These are phyloP conservation scores for Carnegiea gigantea DNA, from an alignment of 179 eudicot species.

Conservation along the genomic window DNA sequence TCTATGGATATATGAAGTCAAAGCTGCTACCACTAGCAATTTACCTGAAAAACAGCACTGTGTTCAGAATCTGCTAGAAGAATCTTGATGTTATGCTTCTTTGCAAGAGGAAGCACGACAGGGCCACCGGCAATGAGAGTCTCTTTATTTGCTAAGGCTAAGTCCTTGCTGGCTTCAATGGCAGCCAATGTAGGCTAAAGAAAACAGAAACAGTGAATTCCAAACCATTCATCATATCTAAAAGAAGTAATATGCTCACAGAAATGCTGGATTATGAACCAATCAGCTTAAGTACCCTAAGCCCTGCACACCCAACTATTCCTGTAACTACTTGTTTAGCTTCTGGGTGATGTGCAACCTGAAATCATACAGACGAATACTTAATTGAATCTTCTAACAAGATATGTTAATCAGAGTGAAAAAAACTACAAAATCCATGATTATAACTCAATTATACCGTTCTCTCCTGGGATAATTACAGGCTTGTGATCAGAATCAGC, in stretches of 20 bases:
- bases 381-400: background rate
- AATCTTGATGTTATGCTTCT: conserved; percentile 94
- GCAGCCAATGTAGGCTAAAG: conserved; percentile 96
- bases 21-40: background rate
- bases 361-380: conserved; percentile 18
- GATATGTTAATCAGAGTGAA: background rate
- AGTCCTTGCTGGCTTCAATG: conserved; percentile 93
- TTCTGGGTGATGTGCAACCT: conserved; percentile 99
- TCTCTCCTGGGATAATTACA: conserved; percentile 94
- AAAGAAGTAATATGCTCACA: background rate
- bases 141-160: conserved; percentile 97
- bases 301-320: conserved; percentile 98
- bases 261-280: background rate
- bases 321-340: conserved; percentile 93
- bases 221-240: background rate
- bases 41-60: conserved; percentile 96
- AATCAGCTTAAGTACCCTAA: conserved; percentile 53
- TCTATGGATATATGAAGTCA: background rate
- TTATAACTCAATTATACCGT: conserved; percentile 85
- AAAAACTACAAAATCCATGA: conserved; percentile 9
- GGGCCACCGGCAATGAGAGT: conserved; percentile 99
- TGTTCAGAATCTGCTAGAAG: conserved; percentile 99
- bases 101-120: conserved; percentile 97
- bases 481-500: conserved; percentile 79
- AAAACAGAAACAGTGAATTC: conserved; percentile 17